Base-by-base conservation (phyloP, 1,284 basidiomycete species). In the Apiotrichum veenhuisii region DNA sequence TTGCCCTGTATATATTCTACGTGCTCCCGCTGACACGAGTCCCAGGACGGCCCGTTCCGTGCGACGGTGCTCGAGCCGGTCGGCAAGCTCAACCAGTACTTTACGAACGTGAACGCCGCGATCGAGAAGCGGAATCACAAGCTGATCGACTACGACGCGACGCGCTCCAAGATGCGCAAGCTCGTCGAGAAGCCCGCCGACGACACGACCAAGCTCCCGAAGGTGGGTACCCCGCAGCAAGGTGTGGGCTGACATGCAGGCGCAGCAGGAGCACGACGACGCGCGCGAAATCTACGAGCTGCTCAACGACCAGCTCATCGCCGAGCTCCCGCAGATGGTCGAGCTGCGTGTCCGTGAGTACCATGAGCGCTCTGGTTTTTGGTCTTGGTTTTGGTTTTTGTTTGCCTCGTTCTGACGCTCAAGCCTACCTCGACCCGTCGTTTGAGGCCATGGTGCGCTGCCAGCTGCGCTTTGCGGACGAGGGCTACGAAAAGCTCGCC, bases 371-470 rank as follows among this genome's bases (percentile, higher is more conserved):
- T n/a, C n/a, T n/a, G n/a, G n/a, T n/a, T n/a, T n/a, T n/a, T n/a
- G n/a, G n/a, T n/a, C n/a, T n/a, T n/a, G n/a, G n/a, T n/a, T n/a
- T n/a, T n/a, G n/a, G n/a, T n/a, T n/a, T n/a, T n/a, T n/a, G n/a
- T n/a, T 45, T 26, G 50, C 30, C 30, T 30, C 30, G 12, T 7
- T 30, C 49, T n/a, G 22, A 26, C 47, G 14, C 23, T 8, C 8
- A 45, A 77, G 75, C 76, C 38, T 99, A 92, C 81, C 90, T 98
- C 61, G 95, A 98, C 75, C 96, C 96, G 1, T 93, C 89, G 64
- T 98, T 99, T 74, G 96, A 99, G 77, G 91, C 95, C 34, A 98
- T 98, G 95, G 91, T 97, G 67, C 84, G 96, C 42, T 91, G 96
- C 84, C 95, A 99, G 75, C 85, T 90, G 71, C 92, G 93, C 69